phyloP scores from a whole-genome alignment of 2,329 filamentous ascomycete species.

The Monilinia laxa region DNA sequence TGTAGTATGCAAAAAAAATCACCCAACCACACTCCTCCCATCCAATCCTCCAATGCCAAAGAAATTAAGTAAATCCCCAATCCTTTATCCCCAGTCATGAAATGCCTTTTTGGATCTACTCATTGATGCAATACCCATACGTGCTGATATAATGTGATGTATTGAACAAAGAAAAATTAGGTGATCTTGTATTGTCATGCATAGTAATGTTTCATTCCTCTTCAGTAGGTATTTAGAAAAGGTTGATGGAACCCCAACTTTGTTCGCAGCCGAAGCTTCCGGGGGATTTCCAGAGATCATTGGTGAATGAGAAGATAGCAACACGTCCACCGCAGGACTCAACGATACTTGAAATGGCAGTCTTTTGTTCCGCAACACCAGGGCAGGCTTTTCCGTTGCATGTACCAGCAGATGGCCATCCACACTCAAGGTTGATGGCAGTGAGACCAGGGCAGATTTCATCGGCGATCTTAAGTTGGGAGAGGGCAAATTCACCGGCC shows the following conservation, averaged over 20 bases:
- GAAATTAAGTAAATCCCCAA: background rate
- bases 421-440: constrained; percentile 83
- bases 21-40: background rate
- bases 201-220: background rate
- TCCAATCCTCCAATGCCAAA: background rate
- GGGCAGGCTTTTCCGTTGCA: constrained; percentile 73
- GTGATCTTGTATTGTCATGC: constrained; percentile 1
- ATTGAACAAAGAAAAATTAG: constrained; percentile 8
- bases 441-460: constrained; percentile 68
- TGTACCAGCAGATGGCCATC: constrained; percentile 74
- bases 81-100: background rate
- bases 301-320: constrained; percentile 77
- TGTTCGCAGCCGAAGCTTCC: constrained; percentile 73
- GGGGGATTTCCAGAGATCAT: constrained; percentile 79
- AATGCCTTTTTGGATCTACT: background rate
- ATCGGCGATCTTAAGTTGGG: constrained; percentile 71
- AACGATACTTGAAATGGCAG: constrained; percentile 71
- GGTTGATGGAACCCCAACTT: constrained; percentile 62
- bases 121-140: background rate
- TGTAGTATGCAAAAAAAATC: background rate
- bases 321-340: constrained; percentile 63
- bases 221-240: constrained; percentile 15
- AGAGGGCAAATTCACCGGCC: constrained; percentile 74
- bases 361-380: constrained; percentile 63
- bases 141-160: constrained; percentile 2